These are phyloP conservation scores for Saturnispora besseyi DNA, from an alignment of 805 yeast genomes.

Conservation along the genomic window DNA sequence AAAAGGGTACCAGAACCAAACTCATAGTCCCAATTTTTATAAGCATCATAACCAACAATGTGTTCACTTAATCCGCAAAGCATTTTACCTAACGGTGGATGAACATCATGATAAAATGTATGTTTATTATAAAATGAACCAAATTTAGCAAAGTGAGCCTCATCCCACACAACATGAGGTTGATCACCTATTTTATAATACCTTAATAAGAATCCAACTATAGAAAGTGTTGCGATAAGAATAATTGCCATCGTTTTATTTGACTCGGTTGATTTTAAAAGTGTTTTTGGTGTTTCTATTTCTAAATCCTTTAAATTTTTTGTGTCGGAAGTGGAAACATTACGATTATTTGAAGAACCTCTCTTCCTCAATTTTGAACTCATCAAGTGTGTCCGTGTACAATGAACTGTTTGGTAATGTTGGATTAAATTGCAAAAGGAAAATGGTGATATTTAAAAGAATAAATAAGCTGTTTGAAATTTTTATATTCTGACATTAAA, in stretches of 20 bases:
- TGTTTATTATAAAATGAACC: constrained; percentile 73
- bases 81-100: constrained; percentile 82
- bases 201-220: constrained; percentile 2
- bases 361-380: not conserved
- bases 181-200: constrained; percentile 59
- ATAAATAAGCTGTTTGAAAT: not conserved
- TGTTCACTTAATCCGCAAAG: constrained; percentile 70
- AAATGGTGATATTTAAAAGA: no score
- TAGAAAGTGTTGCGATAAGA: not conserved
- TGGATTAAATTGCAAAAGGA: no score
- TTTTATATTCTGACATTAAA: not conserved
- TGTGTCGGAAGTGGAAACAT: not conserved
- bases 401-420: not conserved
- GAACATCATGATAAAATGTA: constrained; percentile 80
- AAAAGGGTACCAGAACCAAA: constrained; percentile 58
- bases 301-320: not conserved
- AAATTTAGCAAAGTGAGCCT: constrained; percentile 89
- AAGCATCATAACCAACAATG: constrained; percentile 55
- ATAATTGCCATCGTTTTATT: not conserved
- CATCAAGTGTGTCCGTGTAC: not conserved
- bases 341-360: not conserved
- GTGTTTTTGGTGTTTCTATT: not conserved
- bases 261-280: not conserved
- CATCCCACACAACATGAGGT: constrained; percentile 88
- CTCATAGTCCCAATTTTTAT: constrained; percentile 46